Evolutionary conservation across 2,329 filamentous ascomycete genomes (phyloP), one percentile per base, ranked within the genome.

Genomic region (Sporothrix curviconia): DNA sequence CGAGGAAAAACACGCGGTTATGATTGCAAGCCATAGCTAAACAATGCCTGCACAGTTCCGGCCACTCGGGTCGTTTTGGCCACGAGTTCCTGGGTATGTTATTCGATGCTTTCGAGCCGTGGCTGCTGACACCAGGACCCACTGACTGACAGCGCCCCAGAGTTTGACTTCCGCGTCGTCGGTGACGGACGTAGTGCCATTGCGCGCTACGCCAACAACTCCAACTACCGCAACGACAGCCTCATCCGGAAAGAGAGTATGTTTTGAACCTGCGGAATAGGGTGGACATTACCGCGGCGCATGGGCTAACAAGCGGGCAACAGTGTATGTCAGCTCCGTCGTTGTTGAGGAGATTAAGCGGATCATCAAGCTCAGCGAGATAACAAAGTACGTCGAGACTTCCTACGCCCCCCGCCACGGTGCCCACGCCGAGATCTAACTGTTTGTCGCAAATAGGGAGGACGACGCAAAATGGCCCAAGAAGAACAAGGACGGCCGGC

Each of bases 221-320:
- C 92, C 58, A 99, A 99, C 76, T 99, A 99, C 76, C 86, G 94
- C 68, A 99, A 99, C 74, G 94, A 99, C 71, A 96, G 92, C 62
- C 78, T 99, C 65, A 99, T 99, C 69, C 88, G 94, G 64, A 99
- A 99, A 92, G 94, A 99, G 78, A 99, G 94, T 96, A 78, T 66
- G 91, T 56, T n/a, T 30, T 1, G 5, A 17, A n/a, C 3, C 24
- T 19, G 15, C 32, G 30, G n/a, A 9, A 17, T n/a, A 4, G 25
- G 12, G 2, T 8, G 7, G 37, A 15, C 32, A 12, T 8, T 9
- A 40, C 28, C 19, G 2, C n/a, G n/a, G n/a, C n/a, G n/a, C n/a
- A n/a, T n/a, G n/a, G 49, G 50, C 61, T 59, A 50, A 61, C 57
- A 3, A 8, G 8, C 28, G 19, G 25, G 1, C 34, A 7, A 4